These are phyloP conservation scores for Spathaspora sp. DNA, from an alignment of 805 yeast genomes.

Conservation along the genomic window DNA sequence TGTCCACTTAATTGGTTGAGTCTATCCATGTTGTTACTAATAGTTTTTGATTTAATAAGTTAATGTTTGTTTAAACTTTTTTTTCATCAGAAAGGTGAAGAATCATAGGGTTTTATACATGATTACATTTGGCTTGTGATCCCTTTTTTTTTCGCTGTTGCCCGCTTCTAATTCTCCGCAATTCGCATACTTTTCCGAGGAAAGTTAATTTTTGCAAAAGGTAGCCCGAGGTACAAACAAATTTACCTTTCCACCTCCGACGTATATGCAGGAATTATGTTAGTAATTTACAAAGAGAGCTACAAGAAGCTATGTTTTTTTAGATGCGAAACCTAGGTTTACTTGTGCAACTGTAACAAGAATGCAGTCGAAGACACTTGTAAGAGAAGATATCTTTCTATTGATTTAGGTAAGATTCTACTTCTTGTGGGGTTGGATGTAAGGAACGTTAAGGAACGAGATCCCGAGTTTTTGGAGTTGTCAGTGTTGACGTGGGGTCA, in stretches of 20 bases:
- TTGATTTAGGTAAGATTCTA: background rate
- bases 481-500: background rate
- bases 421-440: background rate
- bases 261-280: background rate
- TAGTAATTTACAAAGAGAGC: background rate
- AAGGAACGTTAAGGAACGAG: background rate
- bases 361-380: no score
- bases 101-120: background rate
- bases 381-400: background rate
- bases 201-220: background rate
- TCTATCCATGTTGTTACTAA: conserved; percentile 39
- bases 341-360: no score
- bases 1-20: conserved; percentile 44
- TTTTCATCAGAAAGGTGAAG: background rate
- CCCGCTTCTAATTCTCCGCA: background rate
- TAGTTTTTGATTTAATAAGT: no score
- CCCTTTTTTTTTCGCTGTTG: background rate
- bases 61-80: background rate
- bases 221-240: background rate
- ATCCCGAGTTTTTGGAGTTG: background rate
- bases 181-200: conserved; percentile 1
- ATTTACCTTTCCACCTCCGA: background rate
- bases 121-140: background rate
- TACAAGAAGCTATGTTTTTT: no score
- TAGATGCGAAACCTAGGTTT: no score